Conservation (phyloP, 352 stramenopile species). For the Globisporangium canariense region DNA sequence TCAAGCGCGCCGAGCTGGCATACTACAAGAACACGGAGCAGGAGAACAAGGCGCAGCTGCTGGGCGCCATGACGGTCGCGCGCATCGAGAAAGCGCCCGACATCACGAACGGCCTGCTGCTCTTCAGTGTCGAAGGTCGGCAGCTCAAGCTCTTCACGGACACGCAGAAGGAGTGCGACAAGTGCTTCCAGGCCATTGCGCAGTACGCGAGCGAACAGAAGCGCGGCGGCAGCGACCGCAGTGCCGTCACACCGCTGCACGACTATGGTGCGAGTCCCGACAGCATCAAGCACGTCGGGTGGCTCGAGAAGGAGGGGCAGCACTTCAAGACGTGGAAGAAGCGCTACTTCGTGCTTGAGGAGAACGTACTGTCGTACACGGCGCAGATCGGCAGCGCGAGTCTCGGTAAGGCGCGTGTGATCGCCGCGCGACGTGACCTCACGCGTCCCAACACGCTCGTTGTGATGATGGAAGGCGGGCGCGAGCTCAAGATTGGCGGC, state of each 20-base stretch:
- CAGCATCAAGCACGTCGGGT: constrained; percentile 60
- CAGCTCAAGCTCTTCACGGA: constrained; percentile 84
- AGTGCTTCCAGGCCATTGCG: constrained; percentile 66
- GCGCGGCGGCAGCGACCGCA: constrained; percentile 12
- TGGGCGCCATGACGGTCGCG: constrained; percentile 65
- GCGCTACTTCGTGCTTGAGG: constrained; percentile 66
- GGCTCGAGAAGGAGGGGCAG: constrained; percentile 75
- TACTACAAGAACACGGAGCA: constrained; percentile 80
- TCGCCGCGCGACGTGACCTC: constrained; percentile 52
- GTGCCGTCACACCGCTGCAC: neutral
- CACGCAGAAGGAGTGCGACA: constrained; percentile 60
- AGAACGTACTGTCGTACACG: constrained; percentile 62
- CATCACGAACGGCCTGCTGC: constrained; percentile 75
- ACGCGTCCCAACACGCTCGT: constrained; percentile 57
- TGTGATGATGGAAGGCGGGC: constrained; percentile 58
- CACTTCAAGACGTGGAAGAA: constrained; percentile 78
- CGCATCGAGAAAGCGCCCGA: constrained; percentile 57
- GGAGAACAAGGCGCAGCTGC: constrained; percentile 62
- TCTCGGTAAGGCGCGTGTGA: constrained; percentile 50
- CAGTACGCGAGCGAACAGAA: constrained; percentile 45
- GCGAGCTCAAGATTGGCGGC: constrained; percentile 61
- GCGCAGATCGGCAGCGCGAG: constrained; percentile 42
- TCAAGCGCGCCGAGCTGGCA: constrained; percentile 65
- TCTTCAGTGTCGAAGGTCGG: constrained; percentile 57
- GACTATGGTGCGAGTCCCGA: constrained; percentile 1